Percentiles rank a stretch among this genome's conserved stretches.
Conservation (phyloP, 140 eudicot species). For the Flaveria floridana region DNA sequence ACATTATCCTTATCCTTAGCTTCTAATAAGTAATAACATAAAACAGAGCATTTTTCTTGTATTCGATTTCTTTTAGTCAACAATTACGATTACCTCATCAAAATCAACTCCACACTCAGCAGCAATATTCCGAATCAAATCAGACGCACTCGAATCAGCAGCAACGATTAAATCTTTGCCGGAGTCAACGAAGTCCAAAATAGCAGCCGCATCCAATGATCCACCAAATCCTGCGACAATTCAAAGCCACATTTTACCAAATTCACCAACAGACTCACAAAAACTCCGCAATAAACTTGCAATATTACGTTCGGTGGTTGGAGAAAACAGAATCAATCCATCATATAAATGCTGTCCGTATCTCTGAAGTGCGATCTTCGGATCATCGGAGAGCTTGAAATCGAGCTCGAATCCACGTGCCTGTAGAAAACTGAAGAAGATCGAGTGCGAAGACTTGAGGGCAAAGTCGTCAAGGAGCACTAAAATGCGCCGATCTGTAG, state of each 20-base stretch:
- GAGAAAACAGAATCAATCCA: constrained; percentile 69
- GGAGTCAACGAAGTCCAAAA: constrained; percentile 76
- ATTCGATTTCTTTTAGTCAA: too few species aligned
- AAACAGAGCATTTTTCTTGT: too few species aligned
- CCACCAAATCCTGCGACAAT: constrained; percentile 73
- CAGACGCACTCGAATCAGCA: constrained; percentile 74
- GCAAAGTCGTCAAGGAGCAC: constrained; percentile 77
- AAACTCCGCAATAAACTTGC: constrained; percentile 2
- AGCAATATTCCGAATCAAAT: constrained; percentile 77
- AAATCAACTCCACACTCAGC: constrained; percentile 89
- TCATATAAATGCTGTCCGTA: constrained; percentile 79
- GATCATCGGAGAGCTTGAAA: constrained; percentile 79
- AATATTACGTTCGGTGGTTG: constrained; percentile 57
- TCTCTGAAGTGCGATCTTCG: constrained; percentile 67
- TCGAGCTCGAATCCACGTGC: constrained; percentile 69
- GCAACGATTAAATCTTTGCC: constrained; percentile 84
- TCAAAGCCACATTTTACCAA: constrained; percentile 25
- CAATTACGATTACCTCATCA: constrained; percentile 55
- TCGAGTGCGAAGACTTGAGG: constrained; percentile 71
- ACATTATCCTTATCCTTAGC: too few species aligned
- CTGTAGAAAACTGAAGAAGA: constrained; percentile 72
- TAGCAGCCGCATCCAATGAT: constrained; percentile 56
- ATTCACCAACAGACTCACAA: background rate
- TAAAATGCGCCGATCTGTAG: constrained; percentile 73
- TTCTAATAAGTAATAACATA: too few species aligned